Evolutionary conservation across 805 yeast species (phyloP).

Genomic region (Ogataea saltuana): DNA sequence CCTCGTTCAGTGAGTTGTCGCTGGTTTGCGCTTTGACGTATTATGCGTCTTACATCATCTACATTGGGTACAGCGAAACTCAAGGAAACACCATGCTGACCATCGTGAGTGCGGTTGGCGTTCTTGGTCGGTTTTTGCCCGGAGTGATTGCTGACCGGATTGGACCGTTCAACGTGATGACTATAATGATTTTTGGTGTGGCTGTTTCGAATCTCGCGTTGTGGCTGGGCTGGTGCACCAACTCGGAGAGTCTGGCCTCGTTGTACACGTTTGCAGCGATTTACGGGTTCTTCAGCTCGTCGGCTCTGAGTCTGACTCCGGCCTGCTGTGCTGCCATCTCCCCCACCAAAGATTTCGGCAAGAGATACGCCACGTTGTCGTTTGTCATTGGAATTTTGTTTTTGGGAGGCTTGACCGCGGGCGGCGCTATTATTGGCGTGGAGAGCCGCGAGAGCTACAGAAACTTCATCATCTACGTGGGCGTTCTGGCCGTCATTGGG

Average conservation of each 20-base stretch:
- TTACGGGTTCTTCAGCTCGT: slow-evolving; percentile 58
- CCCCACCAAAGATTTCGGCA: slow-evolving; percentile 32
- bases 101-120: slow-evolving; percentile 47
- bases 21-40: slow-evolving; percentile 44
- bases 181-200: slow-evolving; percentile 45
- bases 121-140: slow-evolving; percentile 56
- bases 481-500: slow-evolving; percentile 39
- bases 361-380: slow-evolving; percentile 30
- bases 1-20: slow-evolving; percentile 42
- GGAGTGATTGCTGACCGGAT: slow-evolving; percentile 53
- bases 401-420: slow-evolving; percentile 33
- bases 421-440: slow-evolving; percentile 38
- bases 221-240: slow-evolving; percentile 61
- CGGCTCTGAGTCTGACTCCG: slow-evolving; percentile 58
- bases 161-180: slow-evolving; percentile 61
- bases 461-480: slow-evolving; percentile 39
- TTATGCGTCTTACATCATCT: slow-evolving; percentile 45
- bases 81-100: slow-evolving; percentile 47
- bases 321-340: slow-evolving; percentile 62
- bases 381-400: slow-evolving; percentile 36
- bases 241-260: slow-evolving; percentile 34
- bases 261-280: slow-evolving; percentile 47
- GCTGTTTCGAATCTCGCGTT: slow-evolving; percentile 47
- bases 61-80: slow-evolving; percentile 42
- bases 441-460: slow-evolving; percentile 37